Evolutionary conservation across 352 stramenopile genomes (phyloP).

Genomic region (Phytophthora cactorum): DNA sequence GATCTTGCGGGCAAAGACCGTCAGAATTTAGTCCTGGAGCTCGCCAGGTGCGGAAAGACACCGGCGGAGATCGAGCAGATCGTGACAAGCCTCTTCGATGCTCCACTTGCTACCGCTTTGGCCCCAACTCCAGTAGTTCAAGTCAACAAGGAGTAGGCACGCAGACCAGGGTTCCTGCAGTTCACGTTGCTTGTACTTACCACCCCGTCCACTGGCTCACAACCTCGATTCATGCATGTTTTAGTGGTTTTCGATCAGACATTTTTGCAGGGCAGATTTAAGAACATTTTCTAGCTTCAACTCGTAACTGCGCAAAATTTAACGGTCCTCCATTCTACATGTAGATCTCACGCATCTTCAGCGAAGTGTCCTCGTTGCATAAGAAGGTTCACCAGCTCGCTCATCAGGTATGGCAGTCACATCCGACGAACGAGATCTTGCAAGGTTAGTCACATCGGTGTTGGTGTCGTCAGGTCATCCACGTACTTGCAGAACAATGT

Average conservation of each 20-base stretch:
- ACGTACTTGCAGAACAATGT: no score
- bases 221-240: no score
- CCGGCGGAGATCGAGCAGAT: constrained; percentile 39
- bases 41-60: constrained; percentile 35
- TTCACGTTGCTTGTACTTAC: neutral
- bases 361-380: constrained; percentile 13
- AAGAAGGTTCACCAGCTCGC: constrained; percentile 14
- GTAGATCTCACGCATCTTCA: constrained; percentile 31
- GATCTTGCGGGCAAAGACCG: constrained; percentile 18
- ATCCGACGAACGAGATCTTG: no score
- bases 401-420: no score
- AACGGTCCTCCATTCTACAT: constrained; percentile 4
- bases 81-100: constrained; percentile 33
- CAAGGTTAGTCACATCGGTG: no score
- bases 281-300: constrained; percentile 33
- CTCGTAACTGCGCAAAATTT: constrained; percentile 22
- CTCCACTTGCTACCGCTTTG: constrained; percentile 1
- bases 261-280: neutral
- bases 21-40: constrained; percentile 31
- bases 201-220: no score
- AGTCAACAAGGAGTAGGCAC: constrained; percentile 20
- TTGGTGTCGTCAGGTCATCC: no score
- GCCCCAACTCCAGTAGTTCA: constrained; percentile 15
- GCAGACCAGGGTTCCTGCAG: neutral
- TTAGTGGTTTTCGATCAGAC: no score